Percentiles rank a stretch among this genome's conserved stretches.
phyloP scores from a whole-genome alignment of 257 asterid genomes.

The Apocynum venetum region DNA sequence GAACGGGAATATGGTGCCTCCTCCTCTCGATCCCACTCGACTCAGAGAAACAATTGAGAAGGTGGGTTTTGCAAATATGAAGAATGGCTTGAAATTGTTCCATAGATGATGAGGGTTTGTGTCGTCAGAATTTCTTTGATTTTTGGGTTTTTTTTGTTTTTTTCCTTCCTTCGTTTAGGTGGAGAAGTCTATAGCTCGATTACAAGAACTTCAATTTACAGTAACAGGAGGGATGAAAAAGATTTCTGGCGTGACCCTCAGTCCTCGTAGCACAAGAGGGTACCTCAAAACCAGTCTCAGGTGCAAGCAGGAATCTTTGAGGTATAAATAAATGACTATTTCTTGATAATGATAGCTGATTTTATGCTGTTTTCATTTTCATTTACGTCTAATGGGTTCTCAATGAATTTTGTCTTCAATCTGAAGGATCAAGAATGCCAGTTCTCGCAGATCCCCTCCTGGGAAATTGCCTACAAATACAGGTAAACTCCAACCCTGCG shows the following conservation, averaged over 20 bases:
- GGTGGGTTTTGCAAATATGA: constrained; percentile 27
- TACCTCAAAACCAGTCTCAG: constrained; percentile 47
- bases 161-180: constrained; percentile 33
- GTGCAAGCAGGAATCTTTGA: constrained; percentile 60
- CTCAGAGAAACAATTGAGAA: constrained; percentile 68
- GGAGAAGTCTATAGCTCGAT: constrained; percentile 84
- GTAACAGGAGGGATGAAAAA: constrained; percentile 56
- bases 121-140: too few relatives aligned
- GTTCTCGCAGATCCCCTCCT: constrained; percentile 57
- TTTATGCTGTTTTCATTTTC: not conserved
- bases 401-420: not conserved
- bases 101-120: too few relatives aligned
- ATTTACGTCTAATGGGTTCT: not conserved
- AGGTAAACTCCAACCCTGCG: constrained; percentile 30
- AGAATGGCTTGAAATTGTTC: not conserved
- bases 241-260: constrained; percentile 52
- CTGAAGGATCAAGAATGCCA: constrained; percentile 53
- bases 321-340: constrained; percentile 28
- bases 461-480: constrained; percentile 58
- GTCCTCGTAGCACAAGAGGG: constrained; percentile 62
- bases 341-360: not conserved
- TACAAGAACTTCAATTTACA: constrained; percentile 85
- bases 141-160: not conserved
- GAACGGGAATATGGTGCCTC: constrained; percentile 31
- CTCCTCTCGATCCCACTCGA: constrained; percentile 52